These are phyloP conservation scores for Daldinia sp. DNA, from an alignment of 2,329 filamentous ascomycete species.

Conservation along the genomic window DNA sequence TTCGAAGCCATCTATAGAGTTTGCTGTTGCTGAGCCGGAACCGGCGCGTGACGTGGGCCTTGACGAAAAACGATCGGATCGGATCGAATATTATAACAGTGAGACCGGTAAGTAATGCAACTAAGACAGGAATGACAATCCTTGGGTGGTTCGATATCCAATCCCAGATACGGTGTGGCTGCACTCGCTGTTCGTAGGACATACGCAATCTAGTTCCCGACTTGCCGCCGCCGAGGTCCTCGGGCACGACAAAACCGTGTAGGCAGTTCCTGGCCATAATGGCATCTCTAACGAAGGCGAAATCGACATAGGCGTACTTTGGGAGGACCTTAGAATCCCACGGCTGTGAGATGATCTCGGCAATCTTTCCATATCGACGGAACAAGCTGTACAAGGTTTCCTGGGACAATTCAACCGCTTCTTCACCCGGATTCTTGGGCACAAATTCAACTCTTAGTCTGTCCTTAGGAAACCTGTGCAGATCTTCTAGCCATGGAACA, in stretches of 20 bases:
- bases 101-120: slow-evolving; percentile 82
- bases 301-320: slow-evolving; percentile 83
- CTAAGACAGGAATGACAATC: slow-evolving; percentile 85
- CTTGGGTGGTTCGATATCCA: slow-evolving; percentile 89
- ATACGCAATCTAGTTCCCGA: slow-evolving; percentile 81
- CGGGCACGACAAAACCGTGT: slow-evolving; percentile 81
- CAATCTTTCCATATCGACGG: slow-evolving; percentile 88
- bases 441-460: slow-evolving; percentile 88
- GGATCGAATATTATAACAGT: slow-evolving; percentile 94
- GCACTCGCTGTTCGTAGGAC: slow-evolving; percentile 84
- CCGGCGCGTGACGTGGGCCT: slow-evolving; percentile 83
- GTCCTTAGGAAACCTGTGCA: slow-evolving; percentile 82
- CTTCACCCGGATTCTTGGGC: slow-evolving; percentile 75
- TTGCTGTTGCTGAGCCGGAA: slow-evolving; percentile 79
- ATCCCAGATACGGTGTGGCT: slow-evolving; percentile 83
- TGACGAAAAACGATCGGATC: slow-evolving; percentile 92
- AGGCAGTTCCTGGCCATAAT: slow-evolving; percentile 93
- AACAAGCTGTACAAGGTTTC: slow-evolving; percentile 90
- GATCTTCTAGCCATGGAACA: slow-evolving; percentile 92
- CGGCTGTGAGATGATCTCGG: slow-evolving; percentile 84
- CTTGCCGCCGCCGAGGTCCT: slow-evolving; percentile 79
- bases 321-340: slow-evolving; percentile 88
- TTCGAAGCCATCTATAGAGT: slow-evolving; percentile 84
- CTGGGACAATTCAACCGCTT: slow-evolving; percentile 83
- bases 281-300: slow-evolving; percentile 77